Evolutionary conservation across 106 monocot species (phyloP).

Genomic region (Dactylorhiza incarnata): DNA sequence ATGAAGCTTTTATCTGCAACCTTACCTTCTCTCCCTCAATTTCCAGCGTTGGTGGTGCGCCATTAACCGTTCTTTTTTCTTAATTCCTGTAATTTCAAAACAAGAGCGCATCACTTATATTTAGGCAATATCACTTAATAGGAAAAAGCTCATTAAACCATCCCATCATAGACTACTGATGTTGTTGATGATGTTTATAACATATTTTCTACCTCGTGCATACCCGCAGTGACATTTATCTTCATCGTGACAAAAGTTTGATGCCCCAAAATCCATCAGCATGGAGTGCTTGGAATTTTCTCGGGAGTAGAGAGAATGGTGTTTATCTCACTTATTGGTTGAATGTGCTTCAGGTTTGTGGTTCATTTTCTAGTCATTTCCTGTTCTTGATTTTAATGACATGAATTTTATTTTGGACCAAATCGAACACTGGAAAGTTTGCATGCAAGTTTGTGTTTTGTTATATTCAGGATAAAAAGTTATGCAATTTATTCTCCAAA

Average conservation of each 20-base stretch:
- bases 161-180: not conserved
- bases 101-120: too few species aligned
- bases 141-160: not conserved
- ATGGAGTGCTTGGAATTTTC: conserved; percentile 99
- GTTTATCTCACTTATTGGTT: conserved; percentile 89
- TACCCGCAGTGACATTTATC: conserved; percentile 71
- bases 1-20: too few species aligned
- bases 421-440: not conserved
- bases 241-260: conserved; percentile 69
- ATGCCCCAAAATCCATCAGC: conserved; percentile 81
- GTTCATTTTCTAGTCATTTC: not conserved
- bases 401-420: not conserved
- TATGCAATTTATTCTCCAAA: not conserved
- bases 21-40: too few species aligned
- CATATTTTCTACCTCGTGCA: not conserved
- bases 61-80: too few species aligned
- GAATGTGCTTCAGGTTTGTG: conserved; percentile 86
- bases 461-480: not conserved
- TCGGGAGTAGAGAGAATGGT: conserved; percentile 52
- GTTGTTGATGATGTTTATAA: not conserved
- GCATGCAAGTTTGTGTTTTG: not conserved
- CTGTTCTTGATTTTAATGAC: not conserved
- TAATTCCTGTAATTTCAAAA: too few species aligned
- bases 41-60: too few species aligned
- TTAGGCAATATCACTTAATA: too few species aligned